Evolutionary conservation across 805 yeast genomes (phyloP).

Genomic region (Candida glaebosa): DNA sequence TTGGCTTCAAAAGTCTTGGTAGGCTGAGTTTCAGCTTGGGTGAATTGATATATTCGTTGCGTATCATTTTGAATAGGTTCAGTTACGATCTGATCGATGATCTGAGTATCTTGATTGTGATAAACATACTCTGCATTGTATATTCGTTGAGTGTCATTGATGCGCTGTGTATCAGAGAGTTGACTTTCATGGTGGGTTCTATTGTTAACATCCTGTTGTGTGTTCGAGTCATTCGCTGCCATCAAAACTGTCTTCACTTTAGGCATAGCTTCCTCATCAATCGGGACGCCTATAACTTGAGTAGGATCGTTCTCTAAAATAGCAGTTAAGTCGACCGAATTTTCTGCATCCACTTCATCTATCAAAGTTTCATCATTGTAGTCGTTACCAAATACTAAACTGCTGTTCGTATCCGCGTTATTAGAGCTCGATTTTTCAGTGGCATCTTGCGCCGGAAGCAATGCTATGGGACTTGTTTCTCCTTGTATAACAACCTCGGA

Average conservation of each 20-base stretch:
- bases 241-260: background rate
- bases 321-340: background rate
- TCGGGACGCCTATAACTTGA: background rate
- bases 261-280: background rate
- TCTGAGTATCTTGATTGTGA: background rate
- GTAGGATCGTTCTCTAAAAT: background rate
- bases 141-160: background rate
- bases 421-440: background rate
- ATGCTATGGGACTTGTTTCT: background rate
- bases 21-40: background rate
- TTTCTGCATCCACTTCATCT: background rate
- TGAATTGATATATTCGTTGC: constrained; percentile 10
- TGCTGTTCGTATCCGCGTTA: constrained; percentile 15
- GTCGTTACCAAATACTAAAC: constrained; percentile 30
- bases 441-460: constrained; percentile 1
- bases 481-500: background rate
- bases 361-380: background rate
- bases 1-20: background rate
- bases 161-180: background rate
- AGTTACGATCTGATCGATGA: background rate
- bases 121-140: background rate
- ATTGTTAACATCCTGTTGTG: background rate
- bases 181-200: background rate
- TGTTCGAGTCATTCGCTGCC: background rate
- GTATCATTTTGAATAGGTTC: constrained; percentile 10